A percentile compares a stretch with the other conserved stretches of the same genome.
Evolutionary conservation across 75 land plant species (phyloP).

Genomic region (Picea glauca): DNA sequence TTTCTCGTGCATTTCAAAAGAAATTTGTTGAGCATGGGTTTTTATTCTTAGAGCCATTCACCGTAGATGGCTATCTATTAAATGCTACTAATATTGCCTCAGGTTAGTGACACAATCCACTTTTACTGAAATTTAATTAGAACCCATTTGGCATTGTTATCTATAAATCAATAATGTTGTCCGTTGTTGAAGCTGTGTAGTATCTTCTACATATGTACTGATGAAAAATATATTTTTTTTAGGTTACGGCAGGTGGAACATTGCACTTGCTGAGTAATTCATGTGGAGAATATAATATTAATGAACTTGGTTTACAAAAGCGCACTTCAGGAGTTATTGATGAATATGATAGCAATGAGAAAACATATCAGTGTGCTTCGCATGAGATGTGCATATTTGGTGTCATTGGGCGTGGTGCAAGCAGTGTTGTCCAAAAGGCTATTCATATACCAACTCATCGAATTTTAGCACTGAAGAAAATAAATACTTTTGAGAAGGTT

Average conservation of each 20-base stretch:
- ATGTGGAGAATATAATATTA: constrained; percentile 89
- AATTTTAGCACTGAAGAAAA: constrained; percentile 89
- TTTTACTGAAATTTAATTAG: neutral
- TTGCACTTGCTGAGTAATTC: constrained; percentile 88
- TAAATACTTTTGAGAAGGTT: constrained; percentile 97
- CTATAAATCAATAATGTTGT: neutral
- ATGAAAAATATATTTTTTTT: constrained; percentile 17
- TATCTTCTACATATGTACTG: neutral
- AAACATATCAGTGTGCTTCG: constrained; percentile 84
- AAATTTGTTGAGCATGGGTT: neutral
- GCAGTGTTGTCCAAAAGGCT: constrained; percentile 94
- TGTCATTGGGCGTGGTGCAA: constrained; percentile 93
- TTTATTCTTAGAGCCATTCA: neutral
- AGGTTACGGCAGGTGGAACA: constrained; percentile 89
- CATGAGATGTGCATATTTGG: constrained; percentile 96
- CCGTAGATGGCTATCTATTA: neutral
- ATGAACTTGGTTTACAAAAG: constrained; percentile 91
- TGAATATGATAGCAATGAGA: constrained; percentile 51
- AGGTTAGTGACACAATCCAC: neutral
- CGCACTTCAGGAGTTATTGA: constrained; percentile 39
- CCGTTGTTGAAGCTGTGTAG: neutral
- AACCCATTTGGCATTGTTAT: neutral
- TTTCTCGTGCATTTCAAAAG: neutral
- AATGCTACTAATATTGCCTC: neutral
- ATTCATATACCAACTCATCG: constrained; percentile 89